These are phyloP conservation scores for Thalassiosira livingstoniorum DNA, from an alignment of 352 stramenopile genomes.

Conservation along the genomic window DNA sequence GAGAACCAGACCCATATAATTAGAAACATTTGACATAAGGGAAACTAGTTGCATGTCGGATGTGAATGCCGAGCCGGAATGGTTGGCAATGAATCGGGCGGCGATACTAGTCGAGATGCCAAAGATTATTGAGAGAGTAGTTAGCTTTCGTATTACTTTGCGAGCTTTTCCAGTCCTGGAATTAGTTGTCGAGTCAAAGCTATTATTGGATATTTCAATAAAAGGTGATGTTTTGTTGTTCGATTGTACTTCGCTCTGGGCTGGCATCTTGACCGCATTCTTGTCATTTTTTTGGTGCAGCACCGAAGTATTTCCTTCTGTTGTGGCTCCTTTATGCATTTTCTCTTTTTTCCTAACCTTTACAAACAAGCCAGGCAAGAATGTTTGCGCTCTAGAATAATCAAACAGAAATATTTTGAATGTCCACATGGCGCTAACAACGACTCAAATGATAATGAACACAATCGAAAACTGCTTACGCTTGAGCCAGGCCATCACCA, in stretches of 20 bases:
- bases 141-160: conserved; percentile 36
- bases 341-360: conserved; percentile 40
- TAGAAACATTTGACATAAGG: conserved; percentile 55
- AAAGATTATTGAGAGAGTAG: conserved; percentile 38
- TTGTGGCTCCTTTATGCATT: not conserved
- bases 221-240: too few relatives aligned
- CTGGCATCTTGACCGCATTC: not conserved
- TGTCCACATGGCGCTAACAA: too few relatives aligned
- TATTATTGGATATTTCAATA: too few relatives aligned
- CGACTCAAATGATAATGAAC: too few relatives aligned
- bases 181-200: too few relatives aligned
- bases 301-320: too few relatives aligned
- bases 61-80: conserved; percentile 66
- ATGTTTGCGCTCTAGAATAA: too few relatives aligned
- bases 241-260: conserved; percentile 1
- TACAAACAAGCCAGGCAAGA: conserved; percentile 70
- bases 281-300: conserved; percentile 28
- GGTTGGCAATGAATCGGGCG: conserved; percentile 55
- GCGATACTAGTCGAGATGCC: conserved; percentile 42
- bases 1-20: conserved; percentile 58
- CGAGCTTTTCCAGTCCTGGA: conserved; percentile 29
- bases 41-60: conserved; percentile 56
- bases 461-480: too few relatives aligned
- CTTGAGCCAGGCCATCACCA: conserved; percentile 77
- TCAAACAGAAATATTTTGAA: too few relatives aligned